Evolutionary conservation across 208 protist genomes (phyloP).

Genomic region (Leishmania arabica): DNA sequence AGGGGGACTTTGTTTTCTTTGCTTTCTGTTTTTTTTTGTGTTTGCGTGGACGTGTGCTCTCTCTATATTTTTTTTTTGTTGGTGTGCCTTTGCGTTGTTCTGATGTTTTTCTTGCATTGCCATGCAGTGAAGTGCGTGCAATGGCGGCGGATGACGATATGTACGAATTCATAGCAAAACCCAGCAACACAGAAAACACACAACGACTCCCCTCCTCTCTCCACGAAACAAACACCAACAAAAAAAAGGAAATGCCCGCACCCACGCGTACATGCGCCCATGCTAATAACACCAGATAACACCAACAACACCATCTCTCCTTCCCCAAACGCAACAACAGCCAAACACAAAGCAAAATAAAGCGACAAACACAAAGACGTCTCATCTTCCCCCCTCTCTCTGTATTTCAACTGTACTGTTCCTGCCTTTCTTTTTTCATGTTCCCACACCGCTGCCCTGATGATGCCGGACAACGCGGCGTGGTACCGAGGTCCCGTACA

Average conservation of each 20-base stretch:
- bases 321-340: neutral
- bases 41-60: neutral
- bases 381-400: neutral
- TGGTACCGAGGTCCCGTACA: neutral
- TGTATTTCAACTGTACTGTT: neutral
- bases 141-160: neutral
- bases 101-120: neutral
- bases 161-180: neutral
- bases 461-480: neutral
- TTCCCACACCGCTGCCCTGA: neutral
- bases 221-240: neutral
- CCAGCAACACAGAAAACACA: neutral
- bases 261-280: too few species aligned
- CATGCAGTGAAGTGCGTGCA: neutral
- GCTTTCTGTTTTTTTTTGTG: neutral
- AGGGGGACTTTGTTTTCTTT: neutral
- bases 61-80: neutral
- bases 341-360: too few species aligned
- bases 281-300: too few species aligned
- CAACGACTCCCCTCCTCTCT: neutral
- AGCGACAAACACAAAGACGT: neutral
- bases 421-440: constrained; percentile 9
- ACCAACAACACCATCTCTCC: too few species aligned
- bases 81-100: neutral
- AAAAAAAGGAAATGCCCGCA: neutral